Evolutionary conservation across 768 basidiomycete species (phyloP).

Genomic region (Mycena polygramma): DNA sequence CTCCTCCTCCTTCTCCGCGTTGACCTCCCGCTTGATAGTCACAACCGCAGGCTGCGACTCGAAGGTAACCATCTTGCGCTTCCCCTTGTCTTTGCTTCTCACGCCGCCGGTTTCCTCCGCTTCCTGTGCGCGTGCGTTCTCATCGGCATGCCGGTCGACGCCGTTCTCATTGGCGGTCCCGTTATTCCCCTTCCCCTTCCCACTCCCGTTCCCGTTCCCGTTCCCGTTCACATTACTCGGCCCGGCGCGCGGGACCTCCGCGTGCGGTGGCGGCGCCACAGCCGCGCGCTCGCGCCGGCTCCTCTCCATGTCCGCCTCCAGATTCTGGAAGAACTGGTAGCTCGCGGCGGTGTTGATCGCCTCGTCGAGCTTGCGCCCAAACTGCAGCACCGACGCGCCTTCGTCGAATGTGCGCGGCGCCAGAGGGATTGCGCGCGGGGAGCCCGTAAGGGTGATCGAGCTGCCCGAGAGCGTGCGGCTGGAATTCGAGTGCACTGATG

Average conservation of each 20-base stretch:
- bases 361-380: slow-evolving; percentile 55
- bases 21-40: slow-evolving; percentile 57
- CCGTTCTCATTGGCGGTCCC: slow-evolving; percentile 24
- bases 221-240: slow-evolving; percentile 35
- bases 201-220: slow-evolving; percentile 11
- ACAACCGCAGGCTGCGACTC: slow-evolving; percentile 71
- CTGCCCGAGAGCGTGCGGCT: slow-evolving; percentile 32
- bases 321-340: slow-evolving; percentile 57
- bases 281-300: slow-evolving; percentile 33
- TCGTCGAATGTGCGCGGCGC: slow-evolving; percentile 38
- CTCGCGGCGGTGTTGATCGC: slow-evolving; percentile 60
- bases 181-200: slow-evolving; percentile 9
- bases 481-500: slow-evolving; percentile 24
- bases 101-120: slow-evolving; percentile 35
- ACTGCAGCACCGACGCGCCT: slow-evolving; percentile 56
- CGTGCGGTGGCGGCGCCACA: slow-evolving; percentile 15
- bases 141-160: slow-evolving; percentile 22
- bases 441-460: slow-evolving; percentile 50
- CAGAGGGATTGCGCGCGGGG: slow-evolving; percentile 34
- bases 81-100: slow-evolving; percentile 68
- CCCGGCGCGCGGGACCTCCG: slow-evolving; percentile 23
- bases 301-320: slow-evolving; percentile 60
- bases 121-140: slow-evolving; percentile 25
- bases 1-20: slow-evolving; percentile 48
- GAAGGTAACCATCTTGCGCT: slow-evolving; percentile 77